phyloP scores from a whole-genome alignment of 306 rosid species.

The Arachis hypogaea region DNA sequence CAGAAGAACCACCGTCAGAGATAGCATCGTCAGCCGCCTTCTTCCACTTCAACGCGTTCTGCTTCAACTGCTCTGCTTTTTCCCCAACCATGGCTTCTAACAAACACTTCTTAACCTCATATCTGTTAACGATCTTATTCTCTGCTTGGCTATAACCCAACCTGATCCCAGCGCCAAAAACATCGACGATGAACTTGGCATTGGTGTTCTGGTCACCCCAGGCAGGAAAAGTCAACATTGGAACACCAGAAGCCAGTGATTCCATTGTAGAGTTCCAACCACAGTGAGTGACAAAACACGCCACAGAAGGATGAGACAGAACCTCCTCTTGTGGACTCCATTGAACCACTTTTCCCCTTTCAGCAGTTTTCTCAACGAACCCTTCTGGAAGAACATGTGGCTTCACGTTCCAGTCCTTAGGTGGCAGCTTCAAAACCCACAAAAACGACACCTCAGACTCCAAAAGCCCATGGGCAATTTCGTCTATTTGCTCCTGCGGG shows the following conservation, averaged over 20 bases:
- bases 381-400: conserved; percentile 53
- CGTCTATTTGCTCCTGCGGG: conserved; percentile 61
- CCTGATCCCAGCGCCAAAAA: conserved; percentile 53
- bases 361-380: conserved; percentile 48
- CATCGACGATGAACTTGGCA: conserved; percentile 70
- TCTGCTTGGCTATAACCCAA: conserved; percentile 44
- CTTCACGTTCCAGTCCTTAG: neutral
- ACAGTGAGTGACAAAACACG: conserved; percentile 73
- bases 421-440: conserved; percentile 66
- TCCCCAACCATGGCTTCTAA: conserved; percentile 54
- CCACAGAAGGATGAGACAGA: conserved; percentile 56
- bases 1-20: conserved; percentile 62
- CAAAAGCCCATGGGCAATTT: conserved; percentile 66
- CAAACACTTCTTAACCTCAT: conserved; percentile 53
- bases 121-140: conserved; percentile 47
- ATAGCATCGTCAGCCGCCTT: conserved; percentile 58
- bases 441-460: conserved; percentile 52
- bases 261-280: conserved; percentile 86
- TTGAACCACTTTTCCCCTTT: conserved; percentile 56
- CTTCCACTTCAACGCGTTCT: conserved; percentile 52
- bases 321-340: conserved; percentile 80
- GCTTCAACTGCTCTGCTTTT: conserved; percentile 56
- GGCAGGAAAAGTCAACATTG: conserved; percentile 68
- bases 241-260: conserved; percentile 58
- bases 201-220: conserved; percentile 87